A percentile compares a stretch with the other conserved stretches of the same genome.
Conservation (phyloP, 1,284 basidiomycete genomes). For the Flammula alnicola region DNA sequence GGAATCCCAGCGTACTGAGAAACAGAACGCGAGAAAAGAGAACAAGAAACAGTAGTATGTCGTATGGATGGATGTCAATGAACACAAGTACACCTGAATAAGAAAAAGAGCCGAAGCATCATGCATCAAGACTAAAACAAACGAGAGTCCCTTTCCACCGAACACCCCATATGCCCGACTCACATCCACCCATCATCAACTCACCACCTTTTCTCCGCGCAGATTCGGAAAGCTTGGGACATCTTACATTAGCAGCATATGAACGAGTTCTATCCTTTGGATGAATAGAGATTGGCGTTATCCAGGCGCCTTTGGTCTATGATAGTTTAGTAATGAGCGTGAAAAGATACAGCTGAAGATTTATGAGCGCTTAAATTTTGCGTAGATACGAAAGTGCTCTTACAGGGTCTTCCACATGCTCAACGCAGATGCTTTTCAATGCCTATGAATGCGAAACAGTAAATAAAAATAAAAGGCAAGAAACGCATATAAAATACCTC, state of each 20-base stretch:
- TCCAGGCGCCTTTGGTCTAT: slow-evolving; percentile 11
- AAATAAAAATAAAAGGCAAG: neutral
- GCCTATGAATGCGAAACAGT: too few species aligned
- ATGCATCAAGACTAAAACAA: too few species aligned
- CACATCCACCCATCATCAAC: too few species aligned
- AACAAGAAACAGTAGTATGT: too few species aligned
- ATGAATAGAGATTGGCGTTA: slow-evolving; percentile 9
- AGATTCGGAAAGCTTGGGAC: neutral
- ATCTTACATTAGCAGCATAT: slow-evolving; percentile 12
- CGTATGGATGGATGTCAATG: too few species aligned
- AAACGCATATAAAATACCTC: neutral
- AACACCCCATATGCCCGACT: too few species aligned
- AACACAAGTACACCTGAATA: too few species aligned
- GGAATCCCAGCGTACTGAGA: too few species aligned
- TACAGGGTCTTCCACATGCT: slow-evolving; percentile 11
- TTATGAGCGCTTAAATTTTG: neutral
- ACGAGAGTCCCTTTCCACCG: too few species aligned
- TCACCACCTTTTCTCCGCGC: too few species aligned
- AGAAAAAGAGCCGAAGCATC: too few species aligned
- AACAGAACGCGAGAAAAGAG: too few species aligned
- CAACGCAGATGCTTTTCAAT: neutral
- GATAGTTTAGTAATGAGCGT: neutral
- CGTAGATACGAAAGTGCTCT: neutral
- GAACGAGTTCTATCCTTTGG: neutral
- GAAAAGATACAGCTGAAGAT: neutral